Evolutionary conservation across 2,329 filamentous ascomycete genomes (phyloP), one percentile per base, ranked within the genome.

Genomic region (Ascochyta koolunga): DNA sequence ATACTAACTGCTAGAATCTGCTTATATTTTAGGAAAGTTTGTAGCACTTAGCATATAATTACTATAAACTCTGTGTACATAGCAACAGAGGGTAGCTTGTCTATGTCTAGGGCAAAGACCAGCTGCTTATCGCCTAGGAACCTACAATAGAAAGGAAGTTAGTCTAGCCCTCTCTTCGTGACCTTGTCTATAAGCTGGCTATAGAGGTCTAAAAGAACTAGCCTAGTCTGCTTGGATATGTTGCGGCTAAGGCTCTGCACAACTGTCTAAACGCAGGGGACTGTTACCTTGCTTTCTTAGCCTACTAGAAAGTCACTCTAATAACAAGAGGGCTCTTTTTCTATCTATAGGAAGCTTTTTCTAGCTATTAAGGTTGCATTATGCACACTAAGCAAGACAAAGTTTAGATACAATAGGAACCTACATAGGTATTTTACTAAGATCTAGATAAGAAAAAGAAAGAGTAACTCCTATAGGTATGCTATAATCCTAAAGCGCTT

Each of bases 381-480:
- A 29, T 59, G 37, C 33, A 59, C 41, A 29, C 36, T 11, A 35
- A 59, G 42, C 3, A 11, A 8, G 49, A 45, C 9, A 48, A 16
- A 39, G 57, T 59, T 39, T 59, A 25, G 57, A 39, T 59, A 48
- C 46, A 59, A 32, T 59, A 18, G 57, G 50, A 59, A 42, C 57
- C 50, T 29, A 29, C 27, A 29, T 29, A 13, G 27, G 27, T 29
- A 13, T 29, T 29, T 29, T 29, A 29, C 5, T 13, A 13, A 29
- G 27, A 29, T 29, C 13, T 29, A 29, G 27, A 29, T 29, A 29
- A 29, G 27, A 29, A 29, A 29, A 29, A 29, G 27, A 29, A 29
- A 29, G 27, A 29, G 27, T 10, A 13, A 29, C 27, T 29, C 10
- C 27, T 29, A 29, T 10, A 3, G 10, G 27, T 29, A 29, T 29